phyloP scores from a whole-genome alignment of 2,329 filamentous ascomycete genomes.

The Drechmeria coniospora region DNA sequence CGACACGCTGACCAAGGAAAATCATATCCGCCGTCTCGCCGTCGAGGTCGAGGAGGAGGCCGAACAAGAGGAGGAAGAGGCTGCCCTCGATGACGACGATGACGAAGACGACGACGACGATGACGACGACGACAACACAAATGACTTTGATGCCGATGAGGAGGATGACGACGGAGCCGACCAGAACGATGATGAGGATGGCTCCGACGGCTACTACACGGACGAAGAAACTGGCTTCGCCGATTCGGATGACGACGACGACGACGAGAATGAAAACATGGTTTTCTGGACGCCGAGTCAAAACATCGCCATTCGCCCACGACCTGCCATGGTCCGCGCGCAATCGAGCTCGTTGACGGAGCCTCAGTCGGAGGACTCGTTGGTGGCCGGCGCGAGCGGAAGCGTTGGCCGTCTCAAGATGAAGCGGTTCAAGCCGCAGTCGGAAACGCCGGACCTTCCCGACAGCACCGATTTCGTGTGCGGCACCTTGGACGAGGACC shows the following conservation, averaged over 20 bases:
- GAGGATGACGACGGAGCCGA: conserved; percentile 36
- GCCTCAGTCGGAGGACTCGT: conserved; percentile 46
- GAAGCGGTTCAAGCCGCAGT: conserved; percentile 12
- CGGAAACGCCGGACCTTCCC: conserved; percentile 64
- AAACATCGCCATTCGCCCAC: conserved; percentile 19
- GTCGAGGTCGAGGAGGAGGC: conserved; percentile 88
- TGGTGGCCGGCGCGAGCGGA: conserved; percentile 28
- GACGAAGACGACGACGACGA: conserved; percentile 33
- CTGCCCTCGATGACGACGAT: conserved; percentile 25
- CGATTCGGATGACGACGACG: conserved; percentile 52
- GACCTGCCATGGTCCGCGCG: conserved; percentile 16
- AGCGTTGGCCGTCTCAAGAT: conserved; percentile 14
- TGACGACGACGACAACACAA: conserved; percentile 32
- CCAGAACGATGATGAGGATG: conserved; percentile 38
- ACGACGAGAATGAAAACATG: conserved; percentile 48
- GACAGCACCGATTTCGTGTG: conserved; percentile 99
- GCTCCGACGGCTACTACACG: conserved; percentile 59
- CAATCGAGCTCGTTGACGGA: conserved; percentile 25
- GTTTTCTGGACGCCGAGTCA: conserved; percentile 38
- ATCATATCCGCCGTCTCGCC: conserved; percentile 68
- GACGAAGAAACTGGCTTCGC: conserved; percentile 55
- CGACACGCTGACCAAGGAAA: conserved; percentile 83
- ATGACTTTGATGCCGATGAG: conserved; percentile 36
- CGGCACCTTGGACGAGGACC: conserved; percentile 89
- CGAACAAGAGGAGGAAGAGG: conserved; percentile 45